These are phyloP conservation scores for Wickerhamomyces mucosus DNA, from an alignment of 805 yeast genomes.

Conservation along the genomic window DNA sequence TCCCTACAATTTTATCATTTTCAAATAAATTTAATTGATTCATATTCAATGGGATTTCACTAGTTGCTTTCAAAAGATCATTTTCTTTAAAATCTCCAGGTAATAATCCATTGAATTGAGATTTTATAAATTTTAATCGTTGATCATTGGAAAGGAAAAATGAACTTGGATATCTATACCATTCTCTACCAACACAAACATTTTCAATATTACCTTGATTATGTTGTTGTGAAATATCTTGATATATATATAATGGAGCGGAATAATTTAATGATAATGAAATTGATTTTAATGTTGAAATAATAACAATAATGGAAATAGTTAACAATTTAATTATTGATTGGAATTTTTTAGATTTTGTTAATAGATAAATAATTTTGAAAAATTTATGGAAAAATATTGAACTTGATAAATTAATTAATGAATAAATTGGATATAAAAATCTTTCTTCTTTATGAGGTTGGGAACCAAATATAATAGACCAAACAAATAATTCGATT, in stretches of 20 bases:
- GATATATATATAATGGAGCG: constrained; percentile 60
- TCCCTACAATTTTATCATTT: constrained; percentile 36
- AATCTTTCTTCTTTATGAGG: constrained; percentile 95
- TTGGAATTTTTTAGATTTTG: neutral
- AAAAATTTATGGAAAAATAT: constrained; percentile 26
- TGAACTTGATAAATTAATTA: constrained; percentile 56
- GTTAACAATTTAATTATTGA: neutral
- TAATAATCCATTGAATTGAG: constrained; percentile 78
- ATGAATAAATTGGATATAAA: constrained; percentile 74
- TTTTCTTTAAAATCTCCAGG: constrained; percentile 77
- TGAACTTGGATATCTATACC: constrained; percentile 90
- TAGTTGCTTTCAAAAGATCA: constrained; percentile 26
- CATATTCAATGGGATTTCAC: constrained; percentile 52
- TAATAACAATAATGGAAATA: neutral
- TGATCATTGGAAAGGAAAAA: constrained; percentile 62
- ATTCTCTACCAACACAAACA: constrained; percentile 89
- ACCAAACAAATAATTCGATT: constrained; percentile 61
- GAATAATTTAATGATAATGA: constrained; percentile 59
- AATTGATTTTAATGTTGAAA: constrained; percentile 42
- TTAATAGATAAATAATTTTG: constrained; percentile 3
- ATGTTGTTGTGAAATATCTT: constrained; percentile 26
- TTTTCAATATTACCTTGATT: too few species aligned
- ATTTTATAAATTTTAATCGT: constrained; percentile 57
- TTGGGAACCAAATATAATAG: constrained; percentile 52
- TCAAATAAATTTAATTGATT: constrained; percentile 69